Percentiles rank a stretch among this genome's conserved stretches.
Evolutionary conservation across 805 yeast species (phyloP).

Genomic region (Schwanniomyces occidentalis): DNA sequence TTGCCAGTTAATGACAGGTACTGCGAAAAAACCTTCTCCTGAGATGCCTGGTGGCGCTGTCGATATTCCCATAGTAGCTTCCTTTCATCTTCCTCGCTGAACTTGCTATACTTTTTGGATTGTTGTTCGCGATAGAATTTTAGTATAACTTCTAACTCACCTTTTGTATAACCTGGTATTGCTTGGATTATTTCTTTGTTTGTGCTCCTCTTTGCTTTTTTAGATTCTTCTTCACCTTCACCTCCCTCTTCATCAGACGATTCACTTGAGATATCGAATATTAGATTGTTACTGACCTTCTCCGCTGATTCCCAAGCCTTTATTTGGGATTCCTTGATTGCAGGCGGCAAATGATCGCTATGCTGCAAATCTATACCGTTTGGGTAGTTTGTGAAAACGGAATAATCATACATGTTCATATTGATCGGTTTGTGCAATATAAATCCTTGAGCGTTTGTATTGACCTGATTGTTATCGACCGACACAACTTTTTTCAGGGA

Average conservation of each 20-base stretch:
- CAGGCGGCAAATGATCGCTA: conserved; percentile 27
- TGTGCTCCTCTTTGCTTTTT: background rate
- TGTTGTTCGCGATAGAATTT: conserved; percentile 16
- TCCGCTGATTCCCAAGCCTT: conserved; percentile 49
- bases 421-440: conserved; percentile 33
- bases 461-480: conserved; percentile 17
- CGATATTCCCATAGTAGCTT: conserved; percentile 27
- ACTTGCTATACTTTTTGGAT: conserved; percentile 1
- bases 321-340: conserved; percentile 41
- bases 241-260: conserved; percentile 19
- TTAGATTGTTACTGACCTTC: conserved; percentile 33
- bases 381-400: conserved; percentile 30
- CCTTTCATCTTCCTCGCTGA: conserved; percentile 21
- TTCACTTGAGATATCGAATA: conserved; percentile 33
- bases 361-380: conserved; percentile 16
- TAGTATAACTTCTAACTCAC: conserved; percentile 31
- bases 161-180: conserved; percentile 42
- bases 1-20: conserved; percentile 32
- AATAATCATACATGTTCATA: conserved; percentile 36
- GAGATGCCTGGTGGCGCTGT: conserved; percentile 31
- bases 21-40: conserved; percentile 34
- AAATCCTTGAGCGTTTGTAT: conserved; percentile 21
- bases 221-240: conserved; percentile 11
- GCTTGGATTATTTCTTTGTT: conserved; percentile 19
- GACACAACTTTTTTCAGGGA: conserved; percentile 27